Conservation (phyloP, 2,329 filamentous ascomycete species). For the Apiospora kogelbergensis region DNA sequence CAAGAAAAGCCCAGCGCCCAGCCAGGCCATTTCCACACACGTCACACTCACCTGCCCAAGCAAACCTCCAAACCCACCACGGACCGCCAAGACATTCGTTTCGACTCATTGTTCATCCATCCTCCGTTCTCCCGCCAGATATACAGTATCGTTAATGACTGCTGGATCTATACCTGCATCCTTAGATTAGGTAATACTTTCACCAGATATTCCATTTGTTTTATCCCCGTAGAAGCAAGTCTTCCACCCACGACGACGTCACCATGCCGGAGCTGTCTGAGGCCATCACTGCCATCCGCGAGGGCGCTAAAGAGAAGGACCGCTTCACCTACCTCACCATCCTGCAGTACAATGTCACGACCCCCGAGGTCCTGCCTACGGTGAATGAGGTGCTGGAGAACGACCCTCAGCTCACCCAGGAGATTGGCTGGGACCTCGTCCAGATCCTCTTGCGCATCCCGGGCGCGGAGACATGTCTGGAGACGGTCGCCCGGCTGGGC, state of each 20-base stretch:
- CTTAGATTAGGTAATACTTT: neutral
- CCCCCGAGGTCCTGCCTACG: constrained; percentile 63
- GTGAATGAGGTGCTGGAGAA: constrained; percentile 66
- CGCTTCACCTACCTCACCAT: constrained; percentile 77
- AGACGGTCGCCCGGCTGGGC: constrained; percentile 72
- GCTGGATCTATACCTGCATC: neutral
- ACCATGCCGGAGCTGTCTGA: constrained; percentile 19
- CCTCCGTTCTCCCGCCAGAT: neutral
- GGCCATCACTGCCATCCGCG: constrained; percentile 30
- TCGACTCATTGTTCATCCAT: neutral
- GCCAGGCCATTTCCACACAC: neutral
- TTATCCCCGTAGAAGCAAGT: neutral
- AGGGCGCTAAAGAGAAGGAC: constrained; percentile 45
- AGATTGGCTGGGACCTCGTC: constrained; percentile 84
- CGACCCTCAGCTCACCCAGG: constrained; percentile 66
- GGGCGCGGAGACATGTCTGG: constrained; percentile 68
- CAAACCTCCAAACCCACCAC: constrained; percentile 4
- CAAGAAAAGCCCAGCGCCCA: neutral
- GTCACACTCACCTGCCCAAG: neutral
- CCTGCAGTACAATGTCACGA: constrained; percentile 67
- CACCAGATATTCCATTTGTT: neutral
- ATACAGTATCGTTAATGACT: neutral
- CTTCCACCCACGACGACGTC: neutral
- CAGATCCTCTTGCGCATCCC: constrained; percentile 70
- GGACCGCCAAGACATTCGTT: neutral